Evolutionary conservation across 345 rosid genomes (phyloP), one percentile per base, ranked within the genome.

Genomic region (Linum usitatissimum): DNA sequence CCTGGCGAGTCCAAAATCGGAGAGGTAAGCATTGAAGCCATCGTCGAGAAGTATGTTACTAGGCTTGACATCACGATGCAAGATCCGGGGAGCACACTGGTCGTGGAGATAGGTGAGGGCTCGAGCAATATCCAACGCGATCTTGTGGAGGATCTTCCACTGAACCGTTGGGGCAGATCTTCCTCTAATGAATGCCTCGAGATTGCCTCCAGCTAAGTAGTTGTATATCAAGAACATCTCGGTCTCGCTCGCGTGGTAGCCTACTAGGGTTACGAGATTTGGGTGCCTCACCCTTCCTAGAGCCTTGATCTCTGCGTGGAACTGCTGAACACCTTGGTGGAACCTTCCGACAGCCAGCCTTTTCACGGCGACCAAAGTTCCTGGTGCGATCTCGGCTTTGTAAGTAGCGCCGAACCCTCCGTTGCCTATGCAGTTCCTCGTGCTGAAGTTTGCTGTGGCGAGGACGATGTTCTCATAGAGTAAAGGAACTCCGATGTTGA

Each of bases 341-440:
- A 73, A 39, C 65, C 75, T 70, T 28, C 80, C 77, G 18, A 65
- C 45, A 53, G 75, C 65, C 17, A 73, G 80, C 73, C 61, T 70
- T 64, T 77, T 77, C 17, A 77, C 55, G 36, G 75, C 77, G 59
- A 77, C 67, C 6, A 64, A 19, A 58, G 18, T 54, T 28, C 70
- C 72, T 4, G 68, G 73, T 51, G 75, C 64, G 28, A 77, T 67
- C 36, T 77, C 73, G 8, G 77, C 80, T 70, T 73, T 70, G 70
- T 73, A 77, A 30, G 77, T 77, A 58, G 75, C 70, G 56, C 80
- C 77, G 55, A 77, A 77, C 21, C 75, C 77, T 58, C 80, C 80
- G n/a, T 36, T 70, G 14, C 75, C 75, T 14, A 77, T 70, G 64
- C 75, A 70, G 70, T 73, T 67, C 65, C 73, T 55, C n/a, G 75